Evolutionary conservation across 2,329 filamentous ascomycete species (phyloP).

Genomic region (Calonectria naviculata): DNA sequence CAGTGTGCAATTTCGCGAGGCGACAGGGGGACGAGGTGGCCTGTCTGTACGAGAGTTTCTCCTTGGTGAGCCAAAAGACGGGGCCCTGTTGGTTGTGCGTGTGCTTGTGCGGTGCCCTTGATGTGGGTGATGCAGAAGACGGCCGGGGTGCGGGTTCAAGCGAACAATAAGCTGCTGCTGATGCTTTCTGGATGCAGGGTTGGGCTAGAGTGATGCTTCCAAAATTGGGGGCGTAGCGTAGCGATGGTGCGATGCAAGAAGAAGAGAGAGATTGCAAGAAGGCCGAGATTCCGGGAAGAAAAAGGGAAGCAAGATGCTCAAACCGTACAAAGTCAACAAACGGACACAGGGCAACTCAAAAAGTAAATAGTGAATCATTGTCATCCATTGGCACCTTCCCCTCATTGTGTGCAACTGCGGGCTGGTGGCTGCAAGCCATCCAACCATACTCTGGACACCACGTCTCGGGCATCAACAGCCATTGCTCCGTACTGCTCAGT

Average conservation of each 20-base stretch:
- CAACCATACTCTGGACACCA: neutral
- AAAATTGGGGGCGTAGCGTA: conserved; percentile 7
- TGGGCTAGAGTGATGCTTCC: neutral
- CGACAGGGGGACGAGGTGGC: conserved; percentile 30
- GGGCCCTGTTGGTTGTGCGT: neutral
- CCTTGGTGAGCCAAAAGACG: conserved; percentile 6
- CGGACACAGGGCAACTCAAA: conserved; percentile 4
- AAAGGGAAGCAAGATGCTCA: neutral
- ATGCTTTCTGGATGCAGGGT: neutral
- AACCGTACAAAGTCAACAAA: conserved; percentile 7
- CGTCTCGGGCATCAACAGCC: neutral
- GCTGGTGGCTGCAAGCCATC: neutral
- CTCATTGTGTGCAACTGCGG: conserved; percentile 3
- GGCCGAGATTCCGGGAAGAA: neutral
- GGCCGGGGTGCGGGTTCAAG: neutral
- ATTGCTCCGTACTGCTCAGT: too few relatives aligned
- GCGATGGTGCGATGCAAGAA: conserved; percentile 8
- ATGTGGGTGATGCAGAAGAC: neutral
- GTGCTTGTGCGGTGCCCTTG: neutral
- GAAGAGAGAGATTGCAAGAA: neutral
- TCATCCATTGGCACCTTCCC: conserved; percentile 6
- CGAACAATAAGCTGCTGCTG: neutral
- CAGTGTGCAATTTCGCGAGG: conserved; percentile 39
- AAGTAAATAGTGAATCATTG: conserved; percentile 5
- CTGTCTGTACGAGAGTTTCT: conserved; percentile 4